These are phyloP conservation scores for Candida railenensis DNA, from an alignment of 805 yeast genomes.

Conservation along the genomic window DNA sequence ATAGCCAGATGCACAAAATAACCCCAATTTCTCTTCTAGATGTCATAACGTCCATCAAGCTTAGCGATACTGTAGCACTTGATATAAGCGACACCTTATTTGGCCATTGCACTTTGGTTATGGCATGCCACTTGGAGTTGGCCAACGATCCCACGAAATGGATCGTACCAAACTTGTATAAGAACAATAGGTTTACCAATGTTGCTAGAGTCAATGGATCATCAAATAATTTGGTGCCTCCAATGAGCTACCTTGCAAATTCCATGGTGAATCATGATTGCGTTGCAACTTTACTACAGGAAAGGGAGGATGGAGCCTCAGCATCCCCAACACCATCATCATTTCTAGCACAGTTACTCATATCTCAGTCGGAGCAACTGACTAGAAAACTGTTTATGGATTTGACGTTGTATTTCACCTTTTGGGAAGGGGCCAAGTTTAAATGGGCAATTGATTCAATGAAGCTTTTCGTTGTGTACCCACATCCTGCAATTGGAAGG, in stretches of 20 bases:
- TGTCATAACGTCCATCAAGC: slow-evolving; percentile 13
- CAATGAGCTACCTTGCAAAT: slow-evolving; percentile 22
- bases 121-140: slow-evolving; percentile 27
- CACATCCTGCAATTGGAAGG: slow-evolving; percentile 21
- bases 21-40: slow-evolving; percentile 15
- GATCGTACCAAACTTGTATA: slow-evolving; percentile 21
- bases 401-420: slow-evolving; percentile 22
- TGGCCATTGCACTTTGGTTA: slow-evolving; percentile 27
- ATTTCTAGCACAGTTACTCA: slow-evolving; percentile 10
- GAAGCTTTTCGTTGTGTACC: slow-evolving; percentile 30
- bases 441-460: slow-evolving; percentile 23
- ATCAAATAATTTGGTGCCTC: slow-evolving; percentile 26
- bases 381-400: slow-evolving; percentile 21
- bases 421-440: slow-evolving; percentile 31
- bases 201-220: slow-evolving; percentile 12
- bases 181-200: slow-evolving; percentile 16
- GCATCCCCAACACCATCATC: slow-evolving; percentile 6
- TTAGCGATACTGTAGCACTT: slow-evolving; percentile 10
- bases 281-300: slow-evolving; percentile 3
- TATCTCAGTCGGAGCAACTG: slow-evolving; percentile 5
- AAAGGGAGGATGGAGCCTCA: slow-evolving; percentile 9
- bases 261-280: slow-evolving; percentile 15
- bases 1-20: slow-evolving; percentile 13
- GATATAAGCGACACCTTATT: slow-evolving; percentile 11
- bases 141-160: slow-evolving; percentile 22